Conservation (phyloP, 23 red algal species). For the Gracilaria gracilis region DNA sequence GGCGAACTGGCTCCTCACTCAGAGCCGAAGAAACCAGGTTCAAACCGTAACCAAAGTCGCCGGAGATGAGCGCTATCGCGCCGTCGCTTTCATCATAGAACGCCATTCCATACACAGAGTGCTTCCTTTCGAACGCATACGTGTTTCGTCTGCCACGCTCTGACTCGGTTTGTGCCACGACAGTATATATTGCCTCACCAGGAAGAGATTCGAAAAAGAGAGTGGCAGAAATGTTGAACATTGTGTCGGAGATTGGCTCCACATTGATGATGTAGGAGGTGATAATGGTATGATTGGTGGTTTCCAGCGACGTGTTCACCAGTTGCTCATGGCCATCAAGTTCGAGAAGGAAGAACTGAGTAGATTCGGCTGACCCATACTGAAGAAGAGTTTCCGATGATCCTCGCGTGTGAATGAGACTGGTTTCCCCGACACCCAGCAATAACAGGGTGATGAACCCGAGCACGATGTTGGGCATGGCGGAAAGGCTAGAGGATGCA, state of each 20-base stretch:
- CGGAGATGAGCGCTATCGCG: constrained; percentile 6
- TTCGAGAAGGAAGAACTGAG: constrained; percentile 1
- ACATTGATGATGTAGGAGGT: neutral
- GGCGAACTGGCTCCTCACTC: neutral
- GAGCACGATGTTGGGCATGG: neutral
- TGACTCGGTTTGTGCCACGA: neutral
- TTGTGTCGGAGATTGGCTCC: neutral
- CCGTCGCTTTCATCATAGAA: constrained; percentile 16
- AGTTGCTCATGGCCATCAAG: neutral
- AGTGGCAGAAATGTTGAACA: constrained; percentile 25
- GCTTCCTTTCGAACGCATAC: neutral
- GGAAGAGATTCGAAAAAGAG: constrained; percentile 23
- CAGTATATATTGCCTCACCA: neutral
- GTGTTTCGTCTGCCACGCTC: neutral
- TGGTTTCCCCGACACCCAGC: neutral
- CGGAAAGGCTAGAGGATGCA: neutral
- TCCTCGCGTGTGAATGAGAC: neutral
- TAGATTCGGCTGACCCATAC: constrained; percentile 6
- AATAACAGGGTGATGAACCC: neutral
- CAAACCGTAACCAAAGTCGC: constrained; percentile 25
- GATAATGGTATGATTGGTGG: neutral
- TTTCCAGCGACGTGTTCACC: neutral
- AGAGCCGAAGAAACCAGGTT: neutral
- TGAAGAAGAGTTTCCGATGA: neutral
- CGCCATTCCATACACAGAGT: constrained; percentile 30